Evolutionary conservation across 2,329 filamentous ascomycete species (phyloP), one percentile per base, ranked within the genome.

Genomic region (Penicillium sp.): DNA sequence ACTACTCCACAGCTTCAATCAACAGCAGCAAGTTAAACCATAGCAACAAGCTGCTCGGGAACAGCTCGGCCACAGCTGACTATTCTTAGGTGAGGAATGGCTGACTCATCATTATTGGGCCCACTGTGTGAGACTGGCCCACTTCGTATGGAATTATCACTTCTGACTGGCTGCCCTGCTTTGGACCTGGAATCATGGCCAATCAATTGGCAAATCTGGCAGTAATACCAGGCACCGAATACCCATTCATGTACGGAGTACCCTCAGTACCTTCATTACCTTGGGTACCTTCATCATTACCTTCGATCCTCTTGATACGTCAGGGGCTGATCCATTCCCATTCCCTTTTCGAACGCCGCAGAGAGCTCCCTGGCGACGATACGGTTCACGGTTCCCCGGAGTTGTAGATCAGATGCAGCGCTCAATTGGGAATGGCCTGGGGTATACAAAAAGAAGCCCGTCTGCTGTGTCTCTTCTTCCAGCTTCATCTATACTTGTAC

Each of bases 271-370:
- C 13, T 3, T 37, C 30, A 53, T 19, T 26, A 38, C 30, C 7
- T 5, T 51, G 8, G 28, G 28, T 30, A 8, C 28, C 17, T 22
- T 22, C 22, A 22, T 30, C 13, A 40, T 19, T 28, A 26, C 30
- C 8, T 13, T 37, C 50, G 12, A 37, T 28, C 37, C 24, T 40
- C 35, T 35, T 30, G 35, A 44, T 55, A 66, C 68, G 65, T 69
- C 67, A 67, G 63, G 63, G 67, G 37, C 64, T 55, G 68, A 69
- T 70, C 68, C 68, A 70, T 70, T 69, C 65, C 66, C 64, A 56
- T 22, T 13, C 35, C 38, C 40, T 22, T 47, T 55, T 47, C 54
- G 26, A 56, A 13, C 22, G 40, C 42, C 26, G 40, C 51, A 53
- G 38, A 65, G 66, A 65, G 66, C 61, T 65, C 59, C 58, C 65